Percentiles rank a stretch among this genome's conserved stretches.
phyloP scores from a whole-genome alignment of 306 rosid species.

The Lathyrus sativus region DNA sequence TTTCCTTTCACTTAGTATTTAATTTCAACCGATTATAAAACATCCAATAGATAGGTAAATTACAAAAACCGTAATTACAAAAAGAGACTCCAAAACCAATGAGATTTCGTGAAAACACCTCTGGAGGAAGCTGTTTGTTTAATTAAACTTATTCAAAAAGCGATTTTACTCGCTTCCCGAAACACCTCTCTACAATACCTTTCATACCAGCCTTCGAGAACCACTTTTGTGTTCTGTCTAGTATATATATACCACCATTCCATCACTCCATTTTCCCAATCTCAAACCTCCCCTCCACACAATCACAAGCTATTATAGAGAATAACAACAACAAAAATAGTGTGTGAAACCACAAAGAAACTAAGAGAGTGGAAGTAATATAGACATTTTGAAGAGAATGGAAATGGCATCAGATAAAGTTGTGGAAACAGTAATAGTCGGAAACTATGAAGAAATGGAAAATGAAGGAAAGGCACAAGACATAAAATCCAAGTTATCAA shows the following conservation, averaged over 20 bases:
- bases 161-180: constrained; percentile 58
- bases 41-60: constrained; percentile 20
- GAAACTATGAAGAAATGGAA: constrained; percentile 94
- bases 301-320: not conserved
- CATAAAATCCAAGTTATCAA: constrained; percentile 64
- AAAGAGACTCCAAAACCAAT: constrained; percentile 48
- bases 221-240: constrained; percentile 43
- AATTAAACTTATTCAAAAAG: constrained; percentile 40
- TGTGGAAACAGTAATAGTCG: constrained; percentile 72
- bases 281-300: constrained; percentile 2
- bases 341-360: not conserved
- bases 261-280: constrained; percentile 3
- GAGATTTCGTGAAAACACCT: constrained; percentile 41
- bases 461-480: constrained; percentile 62
- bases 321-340: not conserved
- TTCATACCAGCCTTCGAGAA: constrained; percentile 65
- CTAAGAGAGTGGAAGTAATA: constrained; percentile 15
- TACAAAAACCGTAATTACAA: constrained; percentile 50
- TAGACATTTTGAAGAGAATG: not conserved
- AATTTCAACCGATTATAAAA: not conserved
- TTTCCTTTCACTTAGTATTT: too few species aligned
- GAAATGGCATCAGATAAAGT: constrained; percentile 69
- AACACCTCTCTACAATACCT: constrained; percentile 57
- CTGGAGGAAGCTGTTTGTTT: not conserved
- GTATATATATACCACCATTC: constrained; percentile 38